phyloP scores from a whole-genome alignment of 2,329 filamentous ascomycete species.

The Ophiostoma perfectum region DNA sequence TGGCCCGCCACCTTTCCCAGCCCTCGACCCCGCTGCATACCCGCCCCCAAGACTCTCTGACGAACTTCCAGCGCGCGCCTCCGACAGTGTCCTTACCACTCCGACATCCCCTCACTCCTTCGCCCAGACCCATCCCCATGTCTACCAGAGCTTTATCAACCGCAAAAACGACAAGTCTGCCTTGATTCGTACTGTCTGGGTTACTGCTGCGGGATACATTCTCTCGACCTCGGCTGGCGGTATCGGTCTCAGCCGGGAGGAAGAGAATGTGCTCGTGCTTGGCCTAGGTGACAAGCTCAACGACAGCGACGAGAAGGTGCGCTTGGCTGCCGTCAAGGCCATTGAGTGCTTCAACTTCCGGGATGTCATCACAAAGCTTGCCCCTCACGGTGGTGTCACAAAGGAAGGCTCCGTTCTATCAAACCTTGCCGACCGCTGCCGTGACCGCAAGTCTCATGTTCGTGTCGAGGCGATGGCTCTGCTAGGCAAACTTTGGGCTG shows the following conservation, averaged over 20 bases:
- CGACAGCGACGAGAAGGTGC: conserved; percentile 86
- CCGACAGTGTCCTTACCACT: conserved; percentile 64
- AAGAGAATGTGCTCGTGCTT: conserved; percentile 69
- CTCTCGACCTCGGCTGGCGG: conserved; percentile 86
- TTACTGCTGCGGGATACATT: conserved; percentile 75
- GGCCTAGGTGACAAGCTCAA: conserved; percentile 74
- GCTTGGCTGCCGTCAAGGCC: conserved; percentile 79
- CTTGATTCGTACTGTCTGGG: conserved; percentile 80
- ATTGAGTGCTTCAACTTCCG: conserved; percentile 75
- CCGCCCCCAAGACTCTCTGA: conserved; percentile 66
- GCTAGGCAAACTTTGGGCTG: conserved; percentile 86
- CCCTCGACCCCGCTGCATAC: conserved; percentile 76
- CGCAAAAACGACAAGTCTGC: conserved; percentile 82
- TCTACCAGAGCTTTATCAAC: conserved; percentile 79
- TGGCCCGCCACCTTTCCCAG: conserved; percentile 67
- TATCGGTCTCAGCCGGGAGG: conserved; percentile 77
- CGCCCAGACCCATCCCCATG: conserved; percentile 68
- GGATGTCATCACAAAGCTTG: conserved; percentile 77
- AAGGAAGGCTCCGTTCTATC: conserved; percentile 73
- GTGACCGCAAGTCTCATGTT: conserved; percentile 76
- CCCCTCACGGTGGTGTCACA: conserved; percentile 65
- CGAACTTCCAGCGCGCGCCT: conserved; percentile 46
- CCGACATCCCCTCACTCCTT: conserved; percentile 88
- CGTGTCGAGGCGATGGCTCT: conserved; percentile 82
- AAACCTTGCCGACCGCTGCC: conserved; percentile 79